Conservation (phyloP, 148 eudicot species). For the Cornus suecica region DNA sequence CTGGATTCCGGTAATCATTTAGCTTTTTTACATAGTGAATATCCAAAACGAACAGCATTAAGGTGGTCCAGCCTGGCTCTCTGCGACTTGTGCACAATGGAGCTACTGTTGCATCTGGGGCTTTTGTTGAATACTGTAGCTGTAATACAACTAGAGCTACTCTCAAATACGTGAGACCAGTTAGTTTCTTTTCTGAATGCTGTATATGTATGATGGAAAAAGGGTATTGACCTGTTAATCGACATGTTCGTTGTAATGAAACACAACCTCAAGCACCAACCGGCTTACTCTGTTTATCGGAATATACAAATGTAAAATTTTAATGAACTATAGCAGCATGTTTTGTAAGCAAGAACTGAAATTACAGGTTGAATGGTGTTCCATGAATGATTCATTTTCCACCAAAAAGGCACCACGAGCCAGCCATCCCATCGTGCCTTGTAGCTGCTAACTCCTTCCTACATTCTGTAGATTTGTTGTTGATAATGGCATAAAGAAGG, state of each 20-base stretch:
- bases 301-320: too few relatives aligned
- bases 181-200: background rate
- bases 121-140: background rate
- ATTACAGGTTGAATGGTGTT: too few relatives aligned
- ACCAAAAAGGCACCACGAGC: too few relatives aligned
- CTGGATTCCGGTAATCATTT: slow-evolving; percentile 47
- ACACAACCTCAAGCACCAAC: background rate
- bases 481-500: too few relatives aligned
- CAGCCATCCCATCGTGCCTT: too few relatives aligned
- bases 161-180: background rate
- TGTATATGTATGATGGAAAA: background rate
- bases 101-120: background rate
- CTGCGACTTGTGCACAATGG: background rate
- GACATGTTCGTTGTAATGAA: background rate
- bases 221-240: background rate
- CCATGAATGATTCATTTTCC: too few relatives aligned
- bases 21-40: background rate
- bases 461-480: too few relatives aligned
- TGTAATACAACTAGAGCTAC: background rate
- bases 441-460: too few relatives aligned
- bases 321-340: too few relatives aligned
- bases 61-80: background rate
- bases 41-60: background rate
- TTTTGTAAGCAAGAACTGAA: too few relatives aligned
- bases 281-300: too few relatives aligned